Conservation (phyloP, 148 eudicot species). For the Heliamphora exappendiculata region DNA sequence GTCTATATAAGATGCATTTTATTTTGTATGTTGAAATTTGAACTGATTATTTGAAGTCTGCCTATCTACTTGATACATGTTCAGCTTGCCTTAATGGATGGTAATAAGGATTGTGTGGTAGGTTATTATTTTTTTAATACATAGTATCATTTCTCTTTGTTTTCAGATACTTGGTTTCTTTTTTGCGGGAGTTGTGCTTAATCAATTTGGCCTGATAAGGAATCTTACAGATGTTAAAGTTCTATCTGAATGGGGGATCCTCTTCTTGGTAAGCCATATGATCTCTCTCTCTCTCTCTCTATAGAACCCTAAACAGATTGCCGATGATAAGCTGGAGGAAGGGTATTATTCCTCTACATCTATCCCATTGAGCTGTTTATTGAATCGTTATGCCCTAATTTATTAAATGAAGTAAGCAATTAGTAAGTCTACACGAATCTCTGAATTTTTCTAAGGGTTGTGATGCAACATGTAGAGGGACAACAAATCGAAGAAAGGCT, state of each 20-base stretch:
- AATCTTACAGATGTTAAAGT: conserved; percentile 88
- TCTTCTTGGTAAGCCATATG: conserved; percentile 67
- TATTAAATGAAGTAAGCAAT: too few relatives aligned
- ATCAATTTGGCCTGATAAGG: conserved; percentile 89
- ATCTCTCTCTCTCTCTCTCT: neutral
- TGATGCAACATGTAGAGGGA: too few relatives aligned
- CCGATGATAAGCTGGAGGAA: too few relatives aligned
- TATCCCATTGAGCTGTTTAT: too few relatives aligned
- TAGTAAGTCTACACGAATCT: too few relatives aligned
- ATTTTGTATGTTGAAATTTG: neutral
- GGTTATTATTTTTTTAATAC: neutral
- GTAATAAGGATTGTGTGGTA: neutral
- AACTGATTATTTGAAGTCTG: neutral
- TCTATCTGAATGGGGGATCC: conserved; percentile 98
- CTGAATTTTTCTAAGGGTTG: too few relatives aligned
- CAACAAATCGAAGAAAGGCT: too few relatives aligned
- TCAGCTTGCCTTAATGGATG: neutral
- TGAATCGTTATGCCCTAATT: too few relatives aligned
- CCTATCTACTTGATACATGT: neutral
- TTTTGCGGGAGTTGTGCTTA: conserved; percentile 88
- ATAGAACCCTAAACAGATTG: too few relatives aligned
- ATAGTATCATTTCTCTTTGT: neutral
- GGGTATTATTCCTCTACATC: too few relatives aligned
- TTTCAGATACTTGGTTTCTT: conserved; percentile 95
- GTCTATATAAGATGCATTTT: neutral